phyloP scores from a whole-genome alignment of 1,139 yeast species.

The Taiozyma sp. region DNA sequence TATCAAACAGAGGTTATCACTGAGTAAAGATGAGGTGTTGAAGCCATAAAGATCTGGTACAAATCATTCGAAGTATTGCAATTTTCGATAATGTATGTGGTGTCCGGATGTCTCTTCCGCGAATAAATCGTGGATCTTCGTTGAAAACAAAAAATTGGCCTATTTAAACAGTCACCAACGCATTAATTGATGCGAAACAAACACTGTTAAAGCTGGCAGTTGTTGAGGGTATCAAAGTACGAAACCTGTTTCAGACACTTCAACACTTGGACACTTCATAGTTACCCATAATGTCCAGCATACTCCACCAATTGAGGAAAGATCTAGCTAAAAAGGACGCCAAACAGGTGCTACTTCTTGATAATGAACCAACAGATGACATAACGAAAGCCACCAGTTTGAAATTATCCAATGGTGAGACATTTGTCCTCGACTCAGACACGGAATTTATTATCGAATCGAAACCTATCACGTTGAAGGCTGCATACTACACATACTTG shows the following conservation, averaged over 20 bases:
- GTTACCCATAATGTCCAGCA: not conserved
- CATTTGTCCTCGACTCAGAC: constrained; percentile 32
- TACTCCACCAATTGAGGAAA: not conserved
- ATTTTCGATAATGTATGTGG: not conserved
- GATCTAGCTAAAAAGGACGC: not conserved
- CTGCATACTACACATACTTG: constrained; percentile 77
- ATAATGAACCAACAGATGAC: constrained; percentile 12
- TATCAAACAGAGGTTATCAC: too few species aligned
- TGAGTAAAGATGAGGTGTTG: not conserved
- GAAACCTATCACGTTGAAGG: constrained; percentile 45
- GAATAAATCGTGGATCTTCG: not conserved
- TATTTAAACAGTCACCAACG: not conserved
- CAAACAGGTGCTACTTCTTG: not conserved
- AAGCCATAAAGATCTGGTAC: not conserved
- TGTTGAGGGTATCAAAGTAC: too few species aligned
- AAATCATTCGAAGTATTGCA: not conserved
- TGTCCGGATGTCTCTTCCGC: not conserved
- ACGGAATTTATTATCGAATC: constrained; percentile 58
- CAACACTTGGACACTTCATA: not conserved
- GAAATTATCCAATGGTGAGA: constrained; percentile 12
- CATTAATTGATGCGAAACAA: not conserved
- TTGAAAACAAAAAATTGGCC: not conserved
- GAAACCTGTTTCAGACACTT: not conserved
- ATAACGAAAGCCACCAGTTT: constrained; percentile 25
- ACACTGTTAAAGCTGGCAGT: not conserved